These are phyloP conservation scores for Aspergillus udagawae DNA, from an alignment of 2,329 filamentous ascomycete genomes.

Conservation along the genomic window DNA sequence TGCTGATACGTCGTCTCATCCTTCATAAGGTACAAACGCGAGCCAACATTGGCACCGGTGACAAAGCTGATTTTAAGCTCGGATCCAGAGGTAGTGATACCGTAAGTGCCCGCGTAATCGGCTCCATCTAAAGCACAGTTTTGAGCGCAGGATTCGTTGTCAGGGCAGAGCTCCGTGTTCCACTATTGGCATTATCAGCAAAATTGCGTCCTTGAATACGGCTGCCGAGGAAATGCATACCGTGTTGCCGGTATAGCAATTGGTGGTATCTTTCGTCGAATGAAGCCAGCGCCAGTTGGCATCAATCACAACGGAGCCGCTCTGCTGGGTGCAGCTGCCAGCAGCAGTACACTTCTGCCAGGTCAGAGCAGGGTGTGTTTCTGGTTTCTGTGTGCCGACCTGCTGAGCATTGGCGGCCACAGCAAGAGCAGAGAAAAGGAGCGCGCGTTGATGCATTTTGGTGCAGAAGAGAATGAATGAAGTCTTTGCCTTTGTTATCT, in stretches of 20 bases:
- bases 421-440: slow-evolving; percentile 28
- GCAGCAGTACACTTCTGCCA: slow-evolving; percentile 52
- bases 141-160: slow-evolving; percentile 47
- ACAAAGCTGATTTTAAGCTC: slow-evolving; percentile 48
- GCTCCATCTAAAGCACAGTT: slow-evolving; percentile 57
- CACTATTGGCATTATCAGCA: slow-evolving; percentile 21
- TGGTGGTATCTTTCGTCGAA: slow-evolving; percentile 43
- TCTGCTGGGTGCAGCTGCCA: slow-evolving; percentile 51
- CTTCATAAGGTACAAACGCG: slow-evolving; percentile 62
- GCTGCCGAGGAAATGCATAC: slow-evolving; percentile 8
- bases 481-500: slow-evolving; percentile 15
- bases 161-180: slow-evolving; percentile 47
- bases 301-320: slow-evolving; percentile 53
- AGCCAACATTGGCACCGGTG: slow-evolving; percentile 41
- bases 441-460: slow-evolving; percentile 27
- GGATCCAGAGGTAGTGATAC: slow-evolving; percentile 48
- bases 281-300: slow-evolving; percentile 58
- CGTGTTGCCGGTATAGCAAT: slow-evolving; percentile 54
- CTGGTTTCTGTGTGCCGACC: slow-evolving; percentile 25
- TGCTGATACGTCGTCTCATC: slow-evolving; percentile 59
- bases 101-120: slow-evolving; percentile 50
- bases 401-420: slow-evolving; percentile 27
- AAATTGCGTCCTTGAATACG: background rate
- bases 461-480: slow-evolving; percentile 8
- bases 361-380: slow-evolving; percentile 49